Conservation (phyloP, 139 green algal genomes). For the Coccomyxa sp. region DNA sequence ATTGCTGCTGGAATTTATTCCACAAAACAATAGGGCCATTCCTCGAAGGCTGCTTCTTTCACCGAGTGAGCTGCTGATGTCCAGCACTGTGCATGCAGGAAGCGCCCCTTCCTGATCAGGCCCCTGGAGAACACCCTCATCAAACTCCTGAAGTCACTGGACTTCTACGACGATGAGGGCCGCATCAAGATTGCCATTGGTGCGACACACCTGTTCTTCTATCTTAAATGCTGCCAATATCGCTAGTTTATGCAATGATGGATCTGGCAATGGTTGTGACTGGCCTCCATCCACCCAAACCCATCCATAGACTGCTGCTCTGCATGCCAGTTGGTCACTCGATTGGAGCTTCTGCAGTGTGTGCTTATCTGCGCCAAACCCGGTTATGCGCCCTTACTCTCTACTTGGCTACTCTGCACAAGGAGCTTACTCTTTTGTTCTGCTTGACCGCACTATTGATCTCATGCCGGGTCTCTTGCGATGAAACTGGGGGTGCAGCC, state of each 20-base stretch:
- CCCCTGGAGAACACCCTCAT: slow-evolving; percentile 86
- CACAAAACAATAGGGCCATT: too few relatives aligned
- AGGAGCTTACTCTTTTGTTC: too few relatives aligned
- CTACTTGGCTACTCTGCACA: too few relatives aligned
- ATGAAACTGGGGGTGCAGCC: slow-evolving; percentile 71
- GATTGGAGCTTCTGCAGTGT: too few relatives aligned
- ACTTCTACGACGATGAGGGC: slow-evolving; percentile 82
- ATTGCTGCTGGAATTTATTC: too few relatives aligned
- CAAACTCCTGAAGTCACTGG: slow-evolving; percentile 82
- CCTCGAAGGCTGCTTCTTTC: too few relatives aligned
- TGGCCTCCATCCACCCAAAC: not conserved
- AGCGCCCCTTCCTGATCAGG: slow-evolving; percentile 91
- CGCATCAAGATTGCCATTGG: slow-evolving; percentile 75
- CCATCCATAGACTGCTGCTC: too few relatives aligned
- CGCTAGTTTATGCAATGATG: not conserved
- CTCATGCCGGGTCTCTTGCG: slow-evolving; percentile 34
- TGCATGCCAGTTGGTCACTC: too few relatives aligned
- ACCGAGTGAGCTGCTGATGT: too few relatives aligned
- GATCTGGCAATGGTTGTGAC: not conserved
- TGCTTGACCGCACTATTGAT: too few relatives aligned
- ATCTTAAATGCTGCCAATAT: not conserved
- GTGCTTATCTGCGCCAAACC: too few relatives aligned
- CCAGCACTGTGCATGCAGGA: slow-evolving; percentile 35
- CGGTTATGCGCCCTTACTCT: too few relatives aligned
- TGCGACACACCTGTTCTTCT: slow-evolving; percentile 18